Conservation (phyloP, 1,284 basidiomycete species). For the Neolentinus lepideus region DNA sequence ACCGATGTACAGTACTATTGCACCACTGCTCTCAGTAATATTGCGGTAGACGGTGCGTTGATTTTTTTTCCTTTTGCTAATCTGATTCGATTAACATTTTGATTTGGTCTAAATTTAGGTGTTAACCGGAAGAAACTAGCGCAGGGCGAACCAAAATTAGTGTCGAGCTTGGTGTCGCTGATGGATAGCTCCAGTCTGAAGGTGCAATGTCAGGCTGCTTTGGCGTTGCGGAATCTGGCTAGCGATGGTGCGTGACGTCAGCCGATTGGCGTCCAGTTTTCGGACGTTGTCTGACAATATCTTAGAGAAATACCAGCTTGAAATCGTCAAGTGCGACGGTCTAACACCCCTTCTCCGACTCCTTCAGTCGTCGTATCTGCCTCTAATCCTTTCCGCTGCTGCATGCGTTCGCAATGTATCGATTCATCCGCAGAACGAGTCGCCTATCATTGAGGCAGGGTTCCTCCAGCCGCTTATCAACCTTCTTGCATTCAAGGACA, state of each 20-base stretch:
- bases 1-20: constrained; percentile 99
- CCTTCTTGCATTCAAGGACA: constrained; percentile 95
- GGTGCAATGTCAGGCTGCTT: constrained; percentile 97
- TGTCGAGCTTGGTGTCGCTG: constrained; percentile 88
- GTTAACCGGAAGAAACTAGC: constrained; percentile 94
- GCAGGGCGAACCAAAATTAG: constrained; percentile 91
- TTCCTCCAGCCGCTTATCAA: constrained; percentile 97
- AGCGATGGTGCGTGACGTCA: constrained; percentile 72
- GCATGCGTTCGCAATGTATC: constrained; percentile 99
- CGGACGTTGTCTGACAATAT: constrained; percentile 1
- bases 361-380: constrained; percentile 94
- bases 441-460: constrained; percentile 97
- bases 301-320: constrained; percentile 96
- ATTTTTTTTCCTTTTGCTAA: background rate
- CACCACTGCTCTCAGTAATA: constrained; percentile 97
- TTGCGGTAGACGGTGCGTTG: constrained; percentile 84
- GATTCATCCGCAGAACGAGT: constrained; percentile 98
- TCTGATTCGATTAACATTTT: background rate
- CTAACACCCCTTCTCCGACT: constrained; percentile 90
- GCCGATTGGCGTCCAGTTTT: background rate
- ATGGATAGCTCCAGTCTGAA: constrained; percentile 99
- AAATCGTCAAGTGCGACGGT: constrained; percentile 96
- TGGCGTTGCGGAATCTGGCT: constrained; percentile 94
- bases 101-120: constrained; percentile 32
- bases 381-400: constrained; percentile 97